Evolutionary conservation across 169 alveolate genomes (phyloP).

Genomic region (Theileria parva): DNA sequence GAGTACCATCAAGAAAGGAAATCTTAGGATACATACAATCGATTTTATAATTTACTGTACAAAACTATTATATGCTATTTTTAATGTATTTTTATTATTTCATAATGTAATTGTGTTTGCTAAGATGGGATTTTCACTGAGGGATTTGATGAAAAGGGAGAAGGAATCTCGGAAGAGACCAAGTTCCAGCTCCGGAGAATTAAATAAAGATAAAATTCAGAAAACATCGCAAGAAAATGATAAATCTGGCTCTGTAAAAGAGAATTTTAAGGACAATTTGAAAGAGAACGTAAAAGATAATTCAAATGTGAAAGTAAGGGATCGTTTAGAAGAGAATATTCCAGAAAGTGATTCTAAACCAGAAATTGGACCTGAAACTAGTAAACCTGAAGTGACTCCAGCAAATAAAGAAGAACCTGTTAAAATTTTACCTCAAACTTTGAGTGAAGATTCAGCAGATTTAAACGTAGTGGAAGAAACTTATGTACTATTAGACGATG

Average conservation of each 20-base stretch:
- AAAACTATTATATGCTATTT: background rate
- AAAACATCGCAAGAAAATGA: background rate
- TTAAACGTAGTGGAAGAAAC: constrained; percentile 13
- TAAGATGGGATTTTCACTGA: constrained; percentile 47
- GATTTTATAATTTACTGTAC: background rate
- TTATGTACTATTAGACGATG: constrained; percentile 7
- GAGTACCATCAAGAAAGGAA: constrained; percentile 40
- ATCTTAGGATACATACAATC: constrained; percentile 3
- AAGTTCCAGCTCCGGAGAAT: background rate
- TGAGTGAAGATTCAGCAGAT: background rate
- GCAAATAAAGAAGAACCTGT: background rate
- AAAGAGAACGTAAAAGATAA: background rate
- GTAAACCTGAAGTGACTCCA: background rate
- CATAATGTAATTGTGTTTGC: background rate
- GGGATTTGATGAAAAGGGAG: constrained; percentile 66
- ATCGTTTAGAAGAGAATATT: background rate
- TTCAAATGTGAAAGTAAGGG: background rate
- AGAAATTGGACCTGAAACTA: background rate
- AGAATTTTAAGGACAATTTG: background rate
- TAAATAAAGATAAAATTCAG: constrained; percentile 4
- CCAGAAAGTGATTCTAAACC: background rate
- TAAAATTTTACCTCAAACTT: background rate
- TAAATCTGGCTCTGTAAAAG: background rate
- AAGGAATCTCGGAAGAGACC: constrained; percentile 55
- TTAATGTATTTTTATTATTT: background rate